Conservation (phyloP, 345 rosid genomes). For the Nasturtium officinale region DNA sequence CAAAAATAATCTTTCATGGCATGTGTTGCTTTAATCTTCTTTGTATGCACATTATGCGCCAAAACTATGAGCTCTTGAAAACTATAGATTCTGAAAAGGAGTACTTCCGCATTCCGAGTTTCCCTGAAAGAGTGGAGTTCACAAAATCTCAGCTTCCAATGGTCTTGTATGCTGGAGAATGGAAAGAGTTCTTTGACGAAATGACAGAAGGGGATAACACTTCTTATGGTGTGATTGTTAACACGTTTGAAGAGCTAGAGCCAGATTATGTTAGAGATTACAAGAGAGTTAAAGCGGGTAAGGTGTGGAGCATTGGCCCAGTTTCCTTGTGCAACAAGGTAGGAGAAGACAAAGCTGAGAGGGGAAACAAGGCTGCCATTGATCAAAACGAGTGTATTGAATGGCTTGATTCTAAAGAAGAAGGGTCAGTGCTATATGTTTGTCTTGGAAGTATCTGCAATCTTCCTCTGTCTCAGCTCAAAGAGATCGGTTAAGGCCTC, state of each 20-base stretch:
- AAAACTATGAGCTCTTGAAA: constrained; percentile 21
- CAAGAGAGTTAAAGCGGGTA: constrained; percentile 24
- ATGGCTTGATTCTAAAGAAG: constrained; percentile 48
- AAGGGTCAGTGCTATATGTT: constrained; percentile 49
- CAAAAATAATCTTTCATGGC: constrained; percentile 62
- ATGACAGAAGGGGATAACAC: constrained; percentile 27
- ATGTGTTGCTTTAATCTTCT: constrained; percentile 51
- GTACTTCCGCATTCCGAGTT: constrained; percentile 47
- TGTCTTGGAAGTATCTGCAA: constrained; percentile 51
- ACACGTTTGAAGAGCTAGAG: constrained; percentile 51
- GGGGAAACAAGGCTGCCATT: constrained; percentile 44
- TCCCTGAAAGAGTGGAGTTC: constrained; percentile 49
- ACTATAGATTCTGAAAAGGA: constrained; percentile 32
- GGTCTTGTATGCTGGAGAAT: background rate
- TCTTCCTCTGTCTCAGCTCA: constrained; percentile 36
- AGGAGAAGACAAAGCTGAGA: constrained; percentile 41
- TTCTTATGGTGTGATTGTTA: constrained; percentile 46
- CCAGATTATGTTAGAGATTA: constrained; percentile 41
- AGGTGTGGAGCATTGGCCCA: constrained; percentile 52
- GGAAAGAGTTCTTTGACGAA: constrained; percentile 21
- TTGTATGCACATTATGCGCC: constrained; percentile 39
- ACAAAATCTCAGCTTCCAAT: constrained; percentile 48
- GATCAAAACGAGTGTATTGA: constrained; percentile 33
- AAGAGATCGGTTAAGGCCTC: constrained; percentile 18
- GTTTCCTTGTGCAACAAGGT: constrained; percentile 45